phyloP scores from a whole-genome alignment of 2,329 filamentous ascomycete genomes.

The Xylariales sp. region DNA sequence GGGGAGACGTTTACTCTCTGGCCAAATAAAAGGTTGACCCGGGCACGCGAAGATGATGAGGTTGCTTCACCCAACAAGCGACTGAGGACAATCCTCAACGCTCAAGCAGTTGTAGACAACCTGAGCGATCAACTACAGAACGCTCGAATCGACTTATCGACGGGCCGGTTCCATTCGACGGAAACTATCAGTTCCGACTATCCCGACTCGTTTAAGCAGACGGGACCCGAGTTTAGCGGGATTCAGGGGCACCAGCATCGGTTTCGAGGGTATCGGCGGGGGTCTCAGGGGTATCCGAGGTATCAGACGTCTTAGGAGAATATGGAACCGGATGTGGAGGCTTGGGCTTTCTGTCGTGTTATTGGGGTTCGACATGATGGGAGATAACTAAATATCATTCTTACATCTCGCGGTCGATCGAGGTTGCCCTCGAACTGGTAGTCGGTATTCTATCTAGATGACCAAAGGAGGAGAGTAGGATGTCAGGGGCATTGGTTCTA shows the following conservation, averaged over 20 bases:
- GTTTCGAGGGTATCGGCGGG: too few species aligned
- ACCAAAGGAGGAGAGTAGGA: too few species aligned
- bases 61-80: not conserved
- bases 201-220: too few species aligned
- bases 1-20: not conserved
- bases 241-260: too few species aligned
- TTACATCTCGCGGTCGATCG: not conserved
- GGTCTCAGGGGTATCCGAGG: too few species aligned
- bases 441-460: not conserved
- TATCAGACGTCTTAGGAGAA: not conserved
- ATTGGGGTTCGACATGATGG: not conserved
- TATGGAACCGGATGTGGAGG: too few species aligned
- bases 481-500: too few species aligned
- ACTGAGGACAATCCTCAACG: not conserved
- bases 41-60: not conserved
- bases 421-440: not conserved
- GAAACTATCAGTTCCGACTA: too few species aligned
- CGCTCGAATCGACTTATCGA: not conserved
- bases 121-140: not conserved
- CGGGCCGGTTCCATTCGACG: not conserved
- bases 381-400: not conserved
- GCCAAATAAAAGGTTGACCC: not conserved
- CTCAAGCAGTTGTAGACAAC: not conserved
- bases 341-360: not conserved
- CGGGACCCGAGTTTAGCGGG: not conserved